Evolutionary conservation across 192 early-diverging fungal species (phyloP).

Genomic region (Martensiomyces pterosporus): DNA sequence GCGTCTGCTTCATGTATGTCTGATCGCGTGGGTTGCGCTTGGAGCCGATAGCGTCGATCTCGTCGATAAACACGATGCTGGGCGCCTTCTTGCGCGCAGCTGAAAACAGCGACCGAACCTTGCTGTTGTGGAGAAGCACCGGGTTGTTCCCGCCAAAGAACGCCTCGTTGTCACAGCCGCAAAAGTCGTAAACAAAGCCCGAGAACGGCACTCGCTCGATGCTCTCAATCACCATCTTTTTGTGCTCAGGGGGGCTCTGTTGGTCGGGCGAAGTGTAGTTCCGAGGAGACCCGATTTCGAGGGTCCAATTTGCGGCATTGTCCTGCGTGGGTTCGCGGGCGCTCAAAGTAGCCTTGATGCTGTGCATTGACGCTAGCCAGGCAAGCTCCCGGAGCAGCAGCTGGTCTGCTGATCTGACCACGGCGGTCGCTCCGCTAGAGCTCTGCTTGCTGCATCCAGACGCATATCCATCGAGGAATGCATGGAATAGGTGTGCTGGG

Average conservation of each 20-base stretch:
- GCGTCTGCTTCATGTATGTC: constrained; percentile 95
- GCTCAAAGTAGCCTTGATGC: constrained; percentile 13
- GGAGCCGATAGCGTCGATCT: constrained; percentile 96
- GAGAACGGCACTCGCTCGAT: constrained; percentile 29
- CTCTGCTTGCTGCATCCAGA: constrained; percentile 1
- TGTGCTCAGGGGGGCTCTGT: constrained; percentile 2
- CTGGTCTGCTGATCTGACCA: constrained; percentile 12
- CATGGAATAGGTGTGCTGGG: constrained; percentile 8
- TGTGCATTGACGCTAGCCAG: constrained; percentile 47
- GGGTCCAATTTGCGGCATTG: constrained; percentile 1
- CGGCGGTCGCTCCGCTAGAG: background rate
- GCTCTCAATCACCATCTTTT: constrained; percentile 21
- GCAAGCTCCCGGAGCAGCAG: constrained; percentile 31
- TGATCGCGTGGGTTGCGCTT: constrained; percentile 92
- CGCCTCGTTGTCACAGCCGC: constrained; percentile 50
- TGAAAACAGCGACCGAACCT: constrained; percentile 54
- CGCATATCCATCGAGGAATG: constrained; percentile 24
- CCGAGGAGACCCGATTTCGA: constrained; percentile 11
- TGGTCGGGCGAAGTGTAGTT: background rate
- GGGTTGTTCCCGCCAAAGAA: constrained; percentile 52
- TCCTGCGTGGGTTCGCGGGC: background rate
- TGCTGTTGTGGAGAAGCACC: constrained; percentile 52
- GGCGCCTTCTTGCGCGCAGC: constrained; percentile 74
- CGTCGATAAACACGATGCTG: constrained; percentile 97
- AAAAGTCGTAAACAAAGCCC: constrained; percentile 49